Base-by-base conservation (phyloP, 1,139 yeast species). In the Debaryomyces subglobosus region DNA sequence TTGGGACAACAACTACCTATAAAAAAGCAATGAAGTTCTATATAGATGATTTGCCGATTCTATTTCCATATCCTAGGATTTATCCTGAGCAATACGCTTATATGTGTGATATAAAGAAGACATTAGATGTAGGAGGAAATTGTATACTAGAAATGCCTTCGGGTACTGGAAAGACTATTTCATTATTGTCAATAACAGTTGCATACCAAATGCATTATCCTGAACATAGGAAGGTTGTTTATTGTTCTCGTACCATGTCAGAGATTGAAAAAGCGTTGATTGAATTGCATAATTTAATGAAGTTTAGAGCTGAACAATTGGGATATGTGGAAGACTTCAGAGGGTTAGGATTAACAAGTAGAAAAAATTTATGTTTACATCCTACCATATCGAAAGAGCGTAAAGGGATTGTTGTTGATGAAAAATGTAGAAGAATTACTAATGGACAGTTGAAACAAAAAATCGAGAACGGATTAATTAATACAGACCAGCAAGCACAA, bases 171-270 rank as follows among this genome's bases (percentile, higher is more conserved):
- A 94, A 94, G 65, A 94, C 99, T 36, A 89, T 94, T 4, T 91
- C 98, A 1, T 77, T 94, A 63, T 75, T 94, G 39, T 90, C 98
- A 0, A 70, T 94, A 39, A 90, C 98, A 0, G 90, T 94, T 44
- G 97, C 99, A 8, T 95, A 94, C 66, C 99, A 94, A 64, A 85
- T 89, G 89, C 89, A 84, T 67, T 91, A 91, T 65, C 96, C 97
- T 5, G 97, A 94, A 62, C 97, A 90, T 59, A 74, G 99, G 39
- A 94, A 94, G 72, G 84, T 94, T 57, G 89, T 94, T 5, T 94
- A 94, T 68, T 94, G 99, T 68, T 94, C 99, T 5, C 98, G 99
- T 79, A 94, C 99, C 33, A 94, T 94, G 99, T 89, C 97, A 8
- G 99, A 94, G 72, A 94, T 94, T 64, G 99, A 94, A 70, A 94